Evolutionary conservation across 2,329 filamentous ascomycete species (phyloP), one percentile per base, ranked within the genome.

Genomic region (Xylariaceae sp.): DNA sequence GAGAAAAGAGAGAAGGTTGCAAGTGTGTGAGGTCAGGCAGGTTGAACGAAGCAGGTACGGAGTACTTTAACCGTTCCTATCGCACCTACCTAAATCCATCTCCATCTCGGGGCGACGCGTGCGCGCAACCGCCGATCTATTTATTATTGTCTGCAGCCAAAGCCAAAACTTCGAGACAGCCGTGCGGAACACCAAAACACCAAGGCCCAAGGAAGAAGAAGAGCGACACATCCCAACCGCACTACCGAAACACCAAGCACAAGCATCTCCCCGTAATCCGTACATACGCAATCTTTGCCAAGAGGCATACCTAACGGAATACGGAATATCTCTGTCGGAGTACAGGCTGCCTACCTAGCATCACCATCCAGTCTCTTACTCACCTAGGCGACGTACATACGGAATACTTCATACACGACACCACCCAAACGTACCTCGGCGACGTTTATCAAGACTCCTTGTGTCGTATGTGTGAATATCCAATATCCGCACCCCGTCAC

Each of bases 401-500:
- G 23, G 23, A 30, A 30, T 30, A 30, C 48, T 11, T 4, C 48
- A 11, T n/a, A 30, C 18, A 30, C n/a, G 9, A 50, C 8, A 30
- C 47, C 7, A 2, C 17, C 47, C 15, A 49, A 8, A 23, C 47
- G 2, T 15, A 13, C 48, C 3, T 13, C 18, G 18, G 7, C 48
- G 7, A 18, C 15, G 8, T 34, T 13, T 17, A 50, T 30, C 23
- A 30, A 30, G 23, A 30, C 23, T 30, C 23, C 23, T 30, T 30
- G 23, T 30, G 23, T 13, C 37, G 37, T 42, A 13, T 47, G 54
- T 58, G 53, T 51, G 61, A 6, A n/a, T 45, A 15, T 15, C 57
- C 61, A 49, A 64, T 63, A 61, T 44, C 44, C 52, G 49, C 61
- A 61, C 58, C 60, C 58, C 56, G 45, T 52, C 56, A 55, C 53